Conservation (phyloP, 495 filamentous ascomycete species). For the Xanthoparmelia taractica region DNA sequence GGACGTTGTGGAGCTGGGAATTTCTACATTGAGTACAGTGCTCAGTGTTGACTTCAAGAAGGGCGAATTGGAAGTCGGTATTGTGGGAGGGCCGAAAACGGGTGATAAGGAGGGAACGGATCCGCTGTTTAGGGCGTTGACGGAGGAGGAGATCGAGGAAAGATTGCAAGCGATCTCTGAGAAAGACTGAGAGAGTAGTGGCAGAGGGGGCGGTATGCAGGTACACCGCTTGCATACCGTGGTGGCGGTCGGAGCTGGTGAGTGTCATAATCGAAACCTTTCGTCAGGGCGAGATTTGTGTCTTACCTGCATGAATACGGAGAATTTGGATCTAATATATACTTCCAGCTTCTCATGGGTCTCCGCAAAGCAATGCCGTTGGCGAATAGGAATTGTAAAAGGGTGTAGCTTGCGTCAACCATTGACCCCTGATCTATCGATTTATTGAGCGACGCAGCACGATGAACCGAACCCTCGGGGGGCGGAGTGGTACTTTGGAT, state of each 20-base stretch:
- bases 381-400: slow-evolving; percentile 11
- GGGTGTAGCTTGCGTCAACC: not conserved
- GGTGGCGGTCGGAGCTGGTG: slow-evolving; percentile 13
- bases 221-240: not conserved
- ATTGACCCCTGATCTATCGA: not conserved
- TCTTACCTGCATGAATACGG: not conserved
- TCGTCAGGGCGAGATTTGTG: not conserved
- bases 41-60: slow-evolving; percentile 99
- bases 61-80: slow-evolving; percentile 93
- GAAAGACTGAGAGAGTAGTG: slow-evolving; percentile 66
- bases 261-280: not conserved
- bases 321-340: not conserved
- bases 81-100: slow-evolving; percentile 73
- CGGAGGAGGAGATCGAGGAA: slow-evolving; percentile 97
- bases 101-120: slow-evolving; percentile 76
- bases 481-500: slow-evolving; percentile 10
- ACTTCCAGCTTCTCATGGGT: slow-evolving; percentile 14
- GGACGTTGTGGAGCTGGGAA: slow-evolving; percentile 94
- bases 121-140: slow-evolving; percentile 75
- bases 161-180: slow-evolving; percentile 94
- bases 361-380: not conserved
- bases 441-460: not conserved
- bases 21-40: slow-evolving; percentile 87
- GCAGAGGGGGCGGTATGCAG: not conserved
- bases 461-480: not conserved